Percentiles rank a stretch among this genome's conserved stretches.
Evolutionary conservation across 1,139 yeast genomes (phyloP).

Genomic region (Blastobotrys persicus): DNA sequence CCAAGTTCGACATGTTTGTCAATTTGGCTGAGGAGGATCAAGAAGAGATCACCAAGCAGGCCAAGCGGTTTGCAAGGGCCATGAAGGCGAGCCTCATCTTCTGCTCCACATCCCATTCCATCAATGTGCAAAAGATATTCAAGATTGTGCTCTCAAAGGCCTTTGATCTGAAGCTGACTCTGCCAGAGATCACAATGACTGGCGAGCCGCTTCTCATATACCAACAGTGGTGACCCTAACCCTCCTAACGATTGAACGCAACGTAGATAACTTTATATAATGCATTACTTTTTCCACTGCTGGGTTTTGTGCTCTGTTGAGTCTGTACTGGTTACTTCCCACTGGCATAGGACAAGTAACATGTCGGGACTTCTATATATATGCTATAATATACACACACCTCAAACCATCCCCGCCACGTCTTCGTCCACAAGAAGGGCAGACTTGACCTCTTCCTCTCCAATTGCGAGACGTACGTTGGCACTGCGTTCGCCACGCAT

Average conservation of each 20-base stretch:
- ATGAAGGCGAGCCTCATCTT: slow-evolving; percentile 90
- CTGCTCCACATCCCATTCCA: slow-evolving; percentile 90
- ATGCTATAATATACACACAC: too few species aligned
- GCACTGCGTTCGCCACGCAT: slow-evolving; percentile 66
- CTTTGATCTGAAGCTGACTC: slow-evolving; percentile 77
- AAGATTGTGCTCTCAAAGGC: slow-evolving; percentile 90
- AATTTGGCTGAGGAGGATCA: slow-evolving; percentile 73
- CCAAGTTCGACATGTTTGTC: slow-evolving; percentile 87
- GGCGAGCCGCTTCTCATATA: slow-evolving; percentile 91
- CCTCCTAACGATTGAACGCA: neutral
- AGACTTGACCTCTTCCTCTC: slow-evolving; percentile 64
- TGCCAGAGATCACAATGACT: slow-evolving; percentile 76
- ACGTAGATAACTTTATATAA: neutral
- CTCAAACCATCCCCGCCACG: slow-evolving; percentile 37
- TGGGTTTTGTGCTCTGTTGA: too few species aligned
- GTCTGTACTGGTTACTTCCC: too few species aligned
- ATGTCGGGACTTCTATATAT: too few species aligned
- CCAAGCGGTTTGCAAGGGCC: slow-evolving; percentile 82
- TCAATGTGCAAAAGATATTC: slow-evolving; percentile 91
- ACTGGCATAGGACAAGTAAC: too few species aligned
- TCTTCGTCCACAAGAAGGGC: slow-evolving; percentile 58
- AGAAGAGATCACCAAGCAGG: slow-evolving; percentile 78
- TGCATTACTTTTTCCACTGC: neutral
- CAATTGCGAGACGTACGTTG: slow-evolving; percentile 59
- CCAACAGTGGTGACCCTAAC: slow-evolving; percentile 36